Base-by-base conservation (phyloP, 163 green algal species). In the Chloroidium sp. region DNA sequence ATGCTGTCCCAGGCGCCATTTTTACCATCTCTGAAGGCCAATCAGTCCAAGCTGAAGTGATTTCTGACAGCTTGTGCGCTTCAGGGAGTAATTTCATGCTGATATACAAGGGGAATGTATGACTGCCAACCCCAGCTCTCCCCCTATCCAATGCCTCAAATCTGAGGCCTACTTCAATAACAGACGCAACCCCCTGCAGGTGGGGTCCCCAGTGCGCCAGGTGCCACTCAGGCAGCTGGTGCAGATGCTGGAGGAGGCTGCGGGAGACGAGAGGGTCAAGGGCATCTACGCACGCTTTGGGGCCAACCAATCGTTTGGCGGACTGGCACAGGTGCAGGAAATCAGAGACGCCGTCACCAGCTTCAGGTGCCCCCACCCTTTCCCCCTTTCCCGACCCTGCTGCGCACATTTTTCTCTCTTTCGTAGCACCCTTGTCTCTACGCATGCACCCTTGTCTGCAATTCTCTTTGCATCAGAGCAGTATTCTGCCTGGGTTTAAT, bases 281-380 rank as follows among this genome's bases (percentile, higher is more conserved):
- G 92, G 90, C 4, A 14, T 95, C 69, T 64, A 93, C 57, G 82
- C 84, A 0, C 69, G 86, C 14, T 36, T 93, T 69, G 88, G 89
- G 2, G 76, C 4, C 8, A 68, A 82, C 2, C 83, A 88, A n/a
- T 67, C 79, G 12, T 84, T 91, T 69, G 79, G 79, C 4, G 91
- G 90, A n/a, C 79, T 94, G 74, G 91, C 91, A 13, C 89, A 90
- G 75, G 83, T 91, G n/a, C 88, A 93, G 86, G 87, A 92, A 79
- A 81, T 92, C 76, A 78, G 89, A 0, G 81, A 85, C n/a, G 87
- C 86, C 0, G 77, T 92, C 2, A 36, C 83, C 0, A 77, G 85
- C 62, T 95, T 95, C 84, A 88, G 88, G 77, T 86, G 62, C n/a
- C 14, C 74, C 64, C 6, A 76, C 61, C 2, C 74, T 36, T 61